Evolutionary conservation across 2,329 filamentous ascomycete species (phyloP), one percentile per base, ranked within the genome.

Genomic region (Ophiostoma himal-ulmi): DNA sequence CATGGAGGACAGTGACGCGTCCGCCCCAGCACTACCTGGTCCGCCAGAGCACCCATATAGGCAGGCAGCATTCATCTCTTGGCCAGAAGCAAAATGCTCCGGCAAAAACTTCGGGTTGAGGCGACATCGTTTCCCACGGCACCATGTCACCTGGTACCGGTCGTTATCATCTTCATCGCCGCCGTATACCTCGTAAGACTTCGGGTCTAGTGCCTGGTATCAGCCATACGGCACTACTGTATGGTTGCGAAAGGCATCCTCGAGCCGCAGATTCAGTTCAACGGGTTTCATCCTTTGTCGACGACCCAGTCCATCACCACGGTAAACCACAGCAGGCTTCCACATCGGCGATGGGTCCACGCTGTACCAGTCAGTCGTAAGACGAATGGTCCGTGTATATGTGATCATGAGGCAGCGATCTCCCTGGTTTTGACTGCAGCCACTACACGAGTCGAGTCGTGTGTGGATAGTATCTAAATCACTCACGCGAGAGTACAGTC

Each of bases 361-460:
- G n/a, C 52, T 57, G 52, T 57, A 57, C 52, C 52, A n/a, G 52
- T 22, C 52, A 13, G 52, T 26, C 52, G n/a, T 17, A 10, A 22
- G 7, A 22, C 48, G n/a, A 7, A 57, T 57, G 11, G 52, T 22
- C 52, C 52, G 52, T 13, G 52, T 13, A n/a, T 57, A 26, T 11
- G n/a, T 26, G 52, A 26, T 57, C 11, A 11, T 26, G n/a, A 57
- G 7, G 6, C 52, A 13, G 52, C n/a, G n/a, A 3, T n/a, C 52
- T 7, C 17, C 44, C 44, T 17, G 41, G 11, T 1, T 20, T 17
- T 57, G 44, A 14, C 14, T 14, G 44, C 44, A 48, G 13, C 17
- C 44, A 48, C 17, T 1, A 72, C 67, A 7, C 71, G 71, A 1
- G 72, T 68, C 44, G 44, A 48, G 44, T 17, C 44, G 44, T 5